A percentile compares a stretch with the other conserved stretches of the same genome.
These are phyloP conservation scores for Nitzschia putrida DNA, from an alignment of 108 stramenopile species.

Conservation along the genomic window DNA sequence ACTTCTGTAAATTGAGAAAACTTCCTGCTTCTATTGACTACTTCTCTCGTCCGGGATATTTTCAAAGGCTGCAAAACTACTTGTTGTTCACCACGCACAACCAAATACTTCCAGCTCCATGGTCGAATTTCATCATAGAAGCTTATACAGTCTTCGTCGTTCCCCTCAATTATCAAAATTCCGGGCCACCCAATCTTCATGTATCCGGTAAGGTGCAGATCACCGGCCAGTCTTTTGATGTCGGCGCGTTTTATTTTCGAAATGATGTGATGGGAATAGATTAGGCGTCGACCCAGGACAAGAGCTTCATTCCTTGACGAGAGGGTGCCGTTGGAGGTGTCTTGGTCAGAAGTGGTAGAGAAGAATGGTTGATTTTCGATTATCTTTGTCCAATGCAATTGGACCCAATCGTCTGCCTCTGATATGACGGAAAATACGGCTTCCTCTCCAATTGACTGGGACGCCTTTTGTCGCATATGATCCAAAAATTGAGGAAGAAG, in stretches of 20 bases:
- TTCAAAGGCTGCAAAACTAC: slow-evolving; percentile 2
- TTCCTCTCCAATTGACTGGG: slow-evolving; percentile 52
- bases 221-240: slow-evolving; percentile 53
- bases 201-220: slow-evolving; percentile 69
- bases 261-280: slow-evolving; percentile 89
- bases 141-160: slow-evolving; percentile 51
- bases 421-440: slow-evolving; percentile 62
- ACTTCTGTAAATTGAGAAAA: slow-evolving; percentile 48
- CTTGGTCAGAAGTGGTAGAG: background rate
- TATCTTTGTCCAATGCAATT: slow-evolving; percentile 50
- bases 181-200: slow-evolving; percentile 87
- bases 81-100: slow-evolving; percentile 72
- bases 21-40: slow-evolving; percentile 38
- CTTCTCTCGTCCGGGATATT: background rate
- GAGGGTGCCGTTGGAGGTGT: background rate
- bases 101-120: slow-evolving; percentile 77
- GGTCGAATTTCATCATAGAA: slow-evolving; percentile 69
- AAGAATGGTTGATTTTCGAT: background rate
- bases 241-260: slow-evolving; percentile 71
- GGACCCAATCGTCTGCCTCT: slow-evolving; percentile 70
- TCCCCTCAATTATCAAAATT: slow-evolving; percentile 72
- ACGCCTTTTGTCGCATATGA: slow-evolving; percentile 32
- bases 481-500: slow-evolving; percentile 43
- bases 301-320: background rate
- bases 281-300: slow-evolving; percentile 59